A percentile compares a stretch with the other conserved stretches of the same genome.
These are phyloP conservation scores for Polymyxa betae DNA, from an alignment of 208 protist genomes.

Conservation along the genomic window DNA sequence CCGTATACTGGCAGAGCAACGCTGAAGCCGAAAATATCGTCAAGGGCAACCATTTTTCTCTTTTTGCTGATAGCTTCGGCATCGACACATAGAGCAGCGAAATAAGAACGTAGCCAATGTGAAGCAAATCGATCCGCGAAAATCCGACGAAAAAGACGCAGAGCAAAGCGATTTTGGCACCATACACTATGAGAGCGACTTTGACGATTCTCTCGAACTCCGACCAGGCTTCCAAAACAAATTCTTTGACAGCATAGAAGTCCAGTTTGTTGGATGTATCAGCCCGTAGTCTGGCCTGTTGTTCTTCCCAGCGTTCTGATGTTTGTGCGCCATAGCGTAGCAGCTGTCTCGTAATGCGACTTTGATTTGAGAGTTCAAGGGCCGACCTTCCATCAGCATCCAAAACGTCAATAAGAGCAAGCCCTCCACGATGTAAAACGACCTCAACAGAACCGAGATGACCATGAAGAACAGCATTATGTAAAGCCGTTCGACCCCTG, in stretches of 20 bases:
- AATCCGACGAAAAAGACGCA: constrained; percentile 38
- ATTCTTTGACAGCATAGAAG: neutral
- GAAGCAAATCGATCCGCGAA: neutral
- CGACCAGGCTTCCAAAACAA: neutral
- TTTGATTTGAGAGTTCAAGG: neutral
- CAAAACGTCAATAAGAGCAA: neutral
- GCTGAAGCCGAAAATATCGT: neutral
- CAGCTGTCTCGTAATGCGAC: neutral
- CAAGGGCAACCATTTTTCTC: constrained; percentile 29
- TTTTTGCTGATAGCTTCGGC: neutral
- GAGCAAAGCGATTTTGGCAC: constrained; percentile 9
- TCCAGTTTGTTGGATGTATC: neutral
- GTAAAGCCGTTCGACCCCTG: neutral
- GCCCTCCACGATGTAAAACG: neutral
- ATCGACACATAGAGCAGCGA: constrained; percentile 30
- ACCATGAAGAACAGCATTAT: constrained; percentile 13
- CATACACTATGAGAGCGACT: neutral
- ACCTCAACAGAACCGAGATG: neutral
- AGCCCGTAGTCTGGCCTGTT: neutral
- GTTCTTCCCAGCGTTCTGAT: neutral
- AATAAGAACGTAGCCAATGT: constrained; percentile 30
- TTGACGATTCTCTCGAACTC: neutral
- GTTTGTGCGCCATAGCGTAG: neutral
- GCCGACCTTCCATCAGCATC: neutral
- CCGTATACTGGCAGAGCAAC: constrained; percentile 10